A percentile compares a stretch with the other conserved stretches of the same genome.
These are phyloP conservation scores for sunflower (Helianthus annuus) DNA, from an alignment of 129 eudicot genomes.

Conservation along the genomic window HanXRQr2.0-SUNRISE NC_035436.2:160055119-160055618, in stretches of 20 bases:
- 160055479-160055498: background rate
- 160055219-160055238: slow-evolving; percentile 97
- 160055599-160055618: slow-evolving; percentile 97
- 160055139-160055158: background rate
- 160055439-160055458: slow-evolving; percentile 93
- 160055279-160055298: background rate
- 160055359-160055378: slow-evolving; percentile 99
- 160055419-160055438: slow-evolving; percentile 96
- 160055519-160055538: background rate
- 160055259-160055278: slow-evolving; percentile 91
- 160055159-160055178: background rate
- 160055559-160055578: slow-evolving; percentile 40
- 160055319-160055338: slow-evolving; percentile 26
- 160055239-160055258: slow-evolving; percentile 99
- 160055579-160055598: slow-evolving; percentile 75
- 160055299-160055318: background rate
- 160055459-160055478: slow-evolving; percentile 94
- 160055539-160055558: background rate
- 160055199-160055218: slow-evolving; percentile 49
- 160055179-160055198: background rate
- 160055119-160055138: background rate
- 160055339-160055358: slow-evolving; percentile 64
- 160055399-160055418: slow-evolving; percentile 98
- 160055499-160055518: slow-evolving; percentile 7
- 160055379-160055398: slow-evolving; percentile 98